Base-by-base conservation (phyloP, 805 yeast genomes). In the Starmerella potacharoeniae region DNA sequence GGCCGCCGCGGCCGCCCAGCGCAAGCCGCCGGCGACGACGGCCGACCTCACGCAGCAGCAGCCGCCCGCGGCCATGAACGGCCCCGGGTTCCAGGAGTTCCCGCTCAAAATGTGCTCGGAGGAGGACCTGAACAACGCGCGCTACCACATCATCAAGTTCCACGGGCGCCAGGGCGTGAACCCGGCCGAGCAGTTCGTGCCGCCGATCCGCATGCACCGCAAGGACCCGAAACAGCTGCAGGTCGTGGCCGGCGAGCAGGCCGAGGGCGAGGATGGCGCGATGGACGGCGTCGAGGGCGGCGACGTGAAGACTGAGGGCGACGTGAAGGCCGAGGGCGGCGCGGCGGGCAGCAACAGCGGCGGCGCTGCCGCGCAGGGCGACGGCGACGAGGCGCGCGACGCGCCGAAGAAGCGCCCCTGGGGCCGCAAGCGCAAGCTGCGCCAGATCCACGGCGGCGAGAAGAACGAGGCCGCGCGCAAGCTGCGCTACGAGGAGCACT, bases 201-300 rank as follows among this genome's bases (percentile, higher is more conserved):
- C 78, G 56, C 98, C 98, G 0, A 83, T 90, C 17, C 74, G 96
- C 62, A 72, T 91, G 66, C 97, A 90, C 68, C 77, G 97, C 62
- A 90, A 91, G 66, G 97, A 91, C 69, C 96, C 98, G 0, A 80
- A 88, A 65, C 86, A 87, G 66, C 73, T 91, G 66, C 96, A 90
- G 67, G 86, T 86, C 65, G 95, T 88, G 68, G 73, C 88, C 62
- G 64, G 58, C 22, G 55, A 60, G 17, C 59, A 56, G 29, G 54
- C 41, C n/a, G 55, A 53, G 22, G 61, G 53, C 16, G 66, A 53
- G 29, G 65, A 56, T 3, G 48, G 16, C 5, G 48, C 6, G 10
- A 31, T 45, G 30, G 66, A 56, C 6, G 62, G 55, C 11, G 58
- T 45, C n/a, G 43, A 54, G 14, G 54, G 54, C 33, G 55, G 53